Evolutionary conservation across 2,329 filamentous ascomycete species (phyloP), one percentile per base, ranked within the genome.

Genomic region (Aspergillus floridensis): DNA sequence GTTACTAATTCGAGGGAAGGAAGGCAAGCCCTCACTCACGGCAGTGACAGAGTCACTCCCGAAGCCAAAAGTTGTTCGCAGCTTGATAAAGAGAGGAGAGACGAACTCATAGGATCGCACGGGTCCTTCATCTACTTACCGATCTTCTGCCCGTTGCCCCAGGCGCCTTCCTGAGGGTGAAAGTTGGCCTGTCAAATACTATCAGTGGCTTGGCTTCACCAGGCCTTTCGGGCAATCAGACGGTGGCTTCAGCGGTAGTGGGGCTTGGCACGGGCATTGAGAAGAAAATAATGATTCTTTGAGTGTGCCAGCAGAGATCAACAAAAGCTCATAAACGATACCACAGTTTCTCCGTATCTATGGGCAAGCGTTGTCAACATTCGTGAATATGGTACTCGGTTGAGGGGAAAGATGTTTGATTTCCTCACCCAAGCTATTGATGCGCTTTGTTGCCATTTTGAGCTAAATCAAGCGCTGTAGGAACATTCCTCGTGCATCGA

Each of bases 161-260:
- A 38, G 38, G 47, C 38, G 35, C 35, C 51, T n/a, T n/a, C 24
- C 22, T 16, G 16, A 19, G n/a, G 14, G 14, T n/a, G 16, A n/a
- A 41, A 55, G 44, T 26, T 57, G 59, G 62, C 60, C 61, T 62
- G 57, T 62, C 57, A 63, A 53, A 35, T 56, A 47, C 56, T 10
- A 12, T 35, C 32, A 35, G 50, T 50, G 49, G 52, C 29, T 55
- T 51, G 52, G 60, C 58, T 57, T 63, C 65, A 60, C 63, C 49
- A 31, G 53, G 52, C 21, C 53, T 54, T 62, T 57, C 57, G 50
- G 57, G 53, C 63, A 66, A 63, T 63, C 58, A 66, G 57, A 49
- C 51, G 50, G 47, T 41, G 50, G 32, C 53, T 56, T 57, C 57
- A 60, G 50, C 32, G 46, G 58, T 65, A 64, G 65, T 58, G 51